These are phyloP conservation scores for Boletus rufocinnamomeus DNA, from an alignment of 768 basidiomycete genomes.

Conservation along the genomic window DNA sequence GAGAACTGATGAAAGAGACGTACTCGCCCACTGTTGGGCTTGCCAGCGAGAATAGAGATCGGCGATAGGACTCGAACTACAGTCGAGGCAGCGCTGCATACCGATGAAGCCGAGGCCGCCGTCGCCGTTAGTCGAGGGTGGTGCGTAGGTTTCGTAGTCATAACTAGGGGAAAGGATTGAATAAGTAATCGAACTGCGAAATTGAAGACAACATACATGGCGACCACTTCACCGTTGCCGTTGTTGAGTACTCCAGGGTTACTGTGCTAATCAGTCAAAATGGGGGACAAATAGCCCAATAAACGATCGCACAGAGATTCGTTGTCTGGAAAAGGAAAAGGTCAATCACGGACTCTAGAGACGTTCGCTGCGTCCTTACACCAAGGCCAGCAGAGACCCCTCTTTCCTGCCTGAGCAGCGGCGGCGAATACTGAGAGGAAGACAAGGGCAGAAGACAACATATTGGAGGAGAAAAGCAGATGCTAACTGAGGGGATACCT, in stretches of 20 bases:
- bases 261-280: conserved; percentile 17
- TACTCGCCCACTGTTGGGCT: conserved; percentile 35
- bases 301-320: conserved; percentile 28
- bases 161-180: conserved; percentile 27
- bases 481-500: background rate
- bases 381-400: conserved; percentile 40
- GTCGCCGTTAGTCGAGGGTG: conserved; percentile 37
- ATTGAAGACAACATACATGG: conserved; percentile 27
- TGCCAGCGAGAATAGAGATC: conserved; percentile 36
- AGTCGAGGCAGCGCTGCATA: conserved; percentile 42
- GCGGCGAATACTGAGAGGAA: conserved; percentile 20
- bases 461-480: conserved; percentile 1
- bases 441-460: conserved; percentile 23
- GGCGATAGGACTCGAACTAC: conserved; percentile 38
- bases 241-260: conserved; percentile 36
- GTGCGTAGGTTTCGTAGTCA: conserved; percentile 40
- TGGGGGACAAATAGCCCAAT: background rate
- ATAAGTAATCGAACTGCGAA: background rate
- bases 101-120: conserved; percentile 42
- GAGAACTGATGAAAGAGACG: conserved; percentile 1
- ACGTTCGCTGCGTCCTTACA: conserved; percentile 21
- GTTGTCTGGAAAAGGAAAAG: conserved; percentile 24
- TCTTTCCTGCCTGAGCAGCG: conserved; percentile 37
- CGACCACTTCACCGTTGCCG: conserved; percentile 36
- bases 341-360: conserved; percentile 5